These are phyloP conservation scores for Leishmania major DNA, from an alignment of 208 protist genomes.

Conservation along the genomic window DNA sequence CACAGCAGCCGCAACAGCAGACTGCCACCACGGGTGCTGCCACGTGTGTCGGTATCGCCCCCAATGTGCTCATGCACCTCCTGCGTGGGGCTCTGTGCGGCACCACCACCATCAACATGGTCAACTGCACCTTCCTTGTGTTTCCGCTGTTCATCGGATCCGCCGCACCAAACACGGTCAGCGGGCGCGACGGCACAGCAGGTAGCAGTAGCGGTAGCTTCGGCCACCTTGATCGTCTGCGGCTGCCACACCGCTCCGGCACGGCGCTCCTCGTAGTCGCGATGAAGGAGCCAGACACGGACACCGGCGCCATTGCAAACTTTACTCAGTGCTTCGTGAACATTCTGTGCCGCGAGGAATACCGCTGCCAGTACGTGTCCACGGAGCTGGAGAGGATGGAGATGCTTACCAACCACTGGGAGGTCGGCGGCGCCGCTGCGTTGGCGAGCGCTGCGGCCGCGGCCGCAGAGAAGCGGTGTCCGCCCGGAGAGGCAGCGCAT, in stretches of 20 bases:
- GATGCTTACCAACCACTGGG: constrained; percentile 39
- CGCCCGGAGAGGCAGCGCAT: neutral
- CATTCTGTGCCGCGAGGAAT: constrained; percentile 77
- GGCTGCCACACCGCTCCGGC: constrained; percentile 9
- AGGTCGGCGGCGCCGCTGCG: constrained; percentile 23
- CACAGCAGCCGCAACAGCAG: constrained; percentile 19
- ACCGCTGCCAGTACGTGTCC: constrained; percentile 58
- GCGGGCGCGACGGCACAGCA: neutral
- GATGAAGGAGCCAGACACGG: constrained; percentile 66
- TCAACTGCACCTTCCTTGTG: constrained; percentile 73
- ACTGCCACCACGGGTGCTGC: constrained; percentile 5
- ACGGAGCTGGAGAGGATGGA: constrained; percentile 59
- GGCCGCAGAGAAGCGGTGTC: neutral
- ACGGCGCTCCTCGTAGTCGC: constrained; percentile 70
- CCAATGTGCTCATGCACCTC: constrained; percentile 65
- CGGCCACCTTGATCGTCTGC: constrained; percentile 14
- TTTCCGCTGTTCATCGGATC: constrained; percentile 46
- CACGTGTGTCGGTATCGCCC: constrained; percentile 73
- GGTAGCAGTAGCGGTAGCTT: constrained; percentile 7
- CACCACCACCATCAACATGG: constrained; percentile 75
- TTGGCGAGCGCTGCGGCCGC: constrained; percentile 24
- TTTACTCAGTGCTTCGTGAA: constrained; percentile 88
- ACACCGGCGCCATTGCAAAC: constrained; percentile 56
- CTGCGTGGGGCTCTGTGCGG: constrained; percentile 52
- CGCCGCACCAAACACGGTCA: neutral